Evolutionary conservation across 495 filamentous ascomycete genomes (phyloP), one percentile per base, ranked within the genome.

Genomic region (Bryoglossum gracile): DNA sequence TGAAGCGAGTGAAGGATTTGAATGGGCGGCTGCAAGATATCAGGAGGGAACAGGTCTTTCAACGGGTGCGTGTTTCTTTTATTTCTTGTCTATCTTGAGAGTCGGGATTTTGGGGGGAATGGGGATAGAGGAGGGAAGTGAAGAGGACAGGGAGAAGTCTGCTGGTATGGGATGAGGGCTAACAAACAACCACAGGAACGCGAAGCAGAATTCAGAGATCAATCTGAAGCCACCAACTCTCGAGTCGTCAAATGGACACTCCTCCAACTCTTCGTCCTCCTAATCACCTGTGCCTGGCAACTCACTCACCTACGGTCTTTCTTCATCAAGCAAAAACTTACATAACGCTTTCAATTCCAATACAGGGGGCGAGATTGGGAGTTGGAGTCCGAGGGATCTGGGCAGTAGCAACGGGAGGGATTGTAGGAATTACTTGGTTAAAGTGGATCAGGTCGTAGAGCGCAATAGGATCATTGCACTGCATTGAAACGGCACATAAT

Each of bases 261-360:
- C 46, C 82, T 97, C 50, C 92, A 98, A 67, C 68, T 50, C 39
- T 76, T 80, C 48, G 80, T 98, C n/a, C 71, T 98, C 32, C 89
- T 85, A 22, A 75, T 84, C 39, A 94, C 92, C 22, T 98, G 92
- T 66, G 88, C 92, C 46, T 98, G 92, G 92, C 92, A 98, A 67
- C 75, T 98, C 25, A 94, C 88, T 10, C 90, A 97, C 66, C 77
- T 98, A 45, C 75, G 92, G 46, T 84, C 87, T 18, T 98, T 98
- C 75, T 98, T 98, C 72, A 98, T 98, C 74, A 98, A 98, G 78
- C 92, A 98, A 72, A 98, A 98, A 74, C 76, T 98, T 61, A 97
- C 92, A 38, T 92, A 69, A 56, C 19, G 11, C 8, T n/a, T n/a
- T n/a, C n/a, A n/a, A 18, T 30, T 32, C 18, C 18, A 28, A 25